Evolutionary conservation across 2,329 filamentous ascomycete genomes (phyloP), one percentile per base, ranked within the genome.

Genomic region (Neoscytalidium dimidiatum): DNA sequence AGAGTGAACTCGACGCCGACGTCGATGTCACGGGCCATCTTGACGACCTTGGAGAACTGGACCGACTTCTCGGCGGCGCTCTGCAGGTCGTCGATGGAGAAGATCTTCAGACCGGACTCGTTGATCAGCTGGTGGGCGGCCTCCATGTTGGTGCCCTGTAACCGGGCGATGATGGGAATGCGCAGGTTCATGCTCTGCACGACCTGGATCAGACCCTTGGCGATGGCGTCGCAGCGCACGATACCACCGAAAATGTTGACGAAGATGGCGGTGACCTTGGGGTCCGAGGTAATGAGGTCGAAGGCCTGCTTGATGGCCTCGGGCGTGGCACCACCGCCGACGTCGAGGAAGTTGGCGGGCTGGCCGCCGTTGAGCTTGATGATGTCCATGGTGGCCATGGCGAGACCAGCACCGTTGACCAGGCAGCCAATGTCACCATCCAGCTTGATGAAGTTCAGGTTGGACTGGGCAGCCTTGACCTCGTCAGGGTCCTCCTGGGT

Each of bases 201-300:
- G 65, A 97, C 96, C 79, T 92, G 90, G 84, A 99, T 96, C 73
- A 99, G 86, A 76, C 95, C 95, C 81, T 94, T 91, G 71, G 95
- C 95, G 78, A 99, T 99, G 75, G 92, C 93, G 79, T 99, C 95
- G 79, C 95, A 99, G 75, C 95, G 89, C 72, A 99, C 95, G 73
- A 99, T 99, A 83, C 95, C 95, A 78, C 95, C 95, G 78, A 99
- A 99, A 81, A 99, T 99, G 88, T 99, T 99, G 85, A 99, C 95
- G 74, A 99, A 99, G 84, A 99, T 95, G 75, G 95, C 95, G 60
- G 94, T 94, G 71, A 99, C 95, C 87, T 98, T 98, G 77, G 93
- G 89, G 81, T 99, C 95, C 82, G 90, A 95, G 73, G 95, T 99
- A 84, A 99, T 99, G 75, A 99, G 91, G 81, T 97, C 94, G 78